phyloP scores from a whole-genome alignment of 2,329 filamentous ascomycete species.

The Aschersonia sp. region DNA sequence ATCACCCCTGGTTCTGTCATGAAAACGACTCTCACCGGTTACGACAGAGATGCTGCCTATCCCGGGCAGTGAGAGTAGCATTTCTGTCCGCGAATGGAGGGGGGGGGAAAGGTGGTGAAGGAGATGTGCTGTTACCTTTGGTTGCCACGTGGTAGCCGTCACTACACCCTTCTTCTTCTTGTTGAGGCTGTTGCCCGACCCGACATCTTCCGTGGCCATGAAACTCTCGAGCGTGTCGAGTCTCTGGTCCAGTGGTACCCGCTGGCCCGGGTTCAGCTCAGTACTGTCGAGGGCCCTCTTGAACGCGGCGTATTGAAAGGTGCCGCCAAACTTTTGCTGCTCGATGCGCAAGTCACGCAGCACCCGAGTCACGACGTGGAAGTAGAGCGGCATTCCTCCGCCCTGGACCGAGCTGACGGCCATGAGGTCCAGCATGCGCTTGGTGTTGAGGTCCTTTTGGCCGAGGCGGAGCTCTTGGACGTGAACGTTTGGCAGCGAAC shows the following conservation, averaged over 20 bases:
- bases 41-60: no score
- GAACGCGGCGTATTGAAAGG: constrained; percentile 38
- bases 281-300: constrained; percentile 15
- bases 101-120: no score
- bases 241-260: constrained; percentile 29
- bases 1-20: no score
- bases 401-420: constrained; percentile 25
- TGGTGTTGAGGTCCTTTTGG: constrained; percentile 37
- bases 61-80: no score
- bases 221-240: constrained; percentile 40
- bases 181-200: no score
- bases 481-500: constrained; percentile 23
- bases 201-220: constrained; percentile 17
- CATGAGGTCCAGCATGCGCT: constrained; percentile 46
- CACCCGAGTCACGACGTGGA: constrained; percentile 39
- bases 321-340: constrained; percentile 19
- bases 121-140: constrained; percentile 5
- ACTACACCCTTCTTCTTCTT: neutral
- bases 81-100: no score
- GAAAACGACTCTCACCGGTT: no score
- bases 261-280: constrained; percentile 32
- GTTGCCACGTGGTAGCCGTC: constrained; percentile 7
- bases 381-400: constrained; percentile 37
- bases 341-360: constrained; percentile 38
- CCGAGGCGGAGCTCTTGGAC: constrained; percentile 37